phyloP scores from a whole-genome alignment of 2,329 filamentous ascomycete genomes.

The Aureobasidium zeae region DNA sequence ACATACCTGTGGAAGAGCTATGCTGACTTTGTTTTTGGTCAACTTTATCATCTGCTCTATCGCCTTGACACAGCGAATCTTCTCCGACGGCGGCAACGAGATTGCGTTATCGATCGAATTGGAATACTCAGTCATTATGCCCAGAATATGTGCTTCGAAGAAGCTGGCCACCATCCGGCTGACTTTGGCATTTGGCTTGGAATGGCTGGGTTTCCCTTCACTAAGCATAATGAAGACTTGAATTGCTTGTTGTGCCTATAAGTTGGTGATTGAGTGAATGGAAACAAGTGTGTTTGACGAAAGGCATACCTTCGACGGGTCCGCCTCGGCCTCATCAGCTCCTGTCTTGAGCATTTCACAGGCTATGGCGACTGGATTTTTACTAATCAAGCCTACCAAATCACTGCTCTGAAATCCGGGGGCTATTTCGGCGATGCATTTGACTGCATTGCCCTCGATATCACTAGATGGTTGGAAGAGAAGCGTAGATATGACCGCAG shows the following conservation, averaged over 20 bases:
- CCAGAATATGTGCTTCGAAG: slow-evolving; percentile 73
- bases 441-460: slow-evolving; percentile 57
- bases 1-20: slow-evolving; percentile 74
- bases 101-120: slow-evolving; percentile 60
- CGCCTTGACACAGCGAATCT: slow-evolving; percentile 66
- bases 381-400: slow-evolving; percentile 59
- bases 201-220: slow-evolving; percentile 38
- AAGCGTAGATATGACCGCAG: slow-evolving; percentile 49
- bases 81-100: slow-evolving; percentile 43
- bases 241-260: slow-evolving; percentile 40
- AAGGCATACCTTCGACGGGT: slow-evolving; percentile 47
- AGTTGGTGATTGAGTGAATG: background rate
- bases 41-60: slow-evolving; percentile 81
- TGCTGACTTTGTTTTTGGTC: slow-evolving; percentile 61
- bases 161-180: slow-evolving; percentile 60
- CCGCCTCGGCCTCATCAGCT: slow-evolving; percentile 54
- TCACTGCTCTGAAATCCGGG: slow-evolving; percentile 58
- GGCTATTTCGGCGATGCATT: slow-evolving; percentile 58
- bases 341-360: slow-evolving; percentile 75
- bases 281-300: slow-evolving; percentile 15
- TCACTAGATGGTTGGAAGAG: slow-evolving; percentile 55
- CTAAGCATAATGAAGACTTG: slow-evolving; percentile 39
- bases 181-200: slow-evolving; percentile 38
- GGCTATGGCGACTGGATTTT: slow-evolving; percentile 65
- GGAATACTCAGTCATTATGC: slow-evolving; percentile 74